Percentiles rank a stretch among this genome's conserved stretches.
These are phyloP conservation scores for Fusarium mundagurra DNA, from an alignment of 2,329 filamentous ascomycete species.

Conservation along the genomic window DNA sequence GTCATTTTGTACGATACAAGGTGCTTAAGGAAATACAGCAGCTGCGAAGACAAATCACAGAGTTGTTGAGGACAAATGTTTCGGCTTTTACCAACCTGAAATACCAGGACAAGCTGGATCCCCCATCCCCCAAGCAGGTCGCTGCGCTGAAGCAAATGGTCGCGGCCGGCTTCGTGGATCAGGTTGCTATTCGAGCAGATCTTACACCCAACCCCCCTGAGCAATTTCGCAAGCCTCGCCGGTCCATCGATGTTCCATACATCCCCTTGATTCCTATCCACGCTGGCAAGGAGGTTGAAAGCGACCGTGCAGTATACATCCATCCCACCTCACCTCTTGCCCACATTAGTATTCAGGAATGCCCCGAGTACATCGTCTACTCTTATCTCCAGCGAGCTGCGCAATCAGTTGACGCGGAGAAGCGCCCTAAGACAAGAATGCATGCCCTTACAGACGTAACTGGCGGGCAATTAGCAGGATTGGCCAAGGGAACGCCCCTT, in stretches of 20 bases:
- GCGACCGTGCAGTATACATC: conserved; percentile 80
- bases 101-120: conserved; percentile 65
- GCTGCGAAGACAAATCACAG: conserved; percentile 83
- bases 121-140: conserved; percentile 73
- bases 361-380: conserved; percentile 90
- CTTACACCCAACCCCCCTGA: conserved; percentile 79
- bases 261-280: conserved; percentile 80
- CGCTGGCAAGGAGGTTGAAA: conserved; percentile 49
- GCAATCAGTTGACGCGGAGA: conserved; percentile 60
- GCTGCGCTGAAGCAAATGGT: conserved; percentile 89
- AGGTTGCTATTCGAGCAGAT: conserved; percentile 92
- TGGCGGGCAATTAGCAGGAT: conserved; percentile 76
- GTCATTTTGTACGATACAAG: conserved; percentile 88
- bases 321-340: conserved; percentile 87
- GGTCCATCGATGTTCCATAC: conserved; percentile 94
- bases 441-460: conserved; percentile 84
- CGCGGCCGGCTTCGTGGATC: conserved; percentile 91
- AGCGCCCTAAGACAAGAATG: conserved; percentile 81
- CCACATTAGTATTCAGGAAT: conserved; percentile 73
- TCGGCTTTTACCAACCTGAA: conserved; percentile 68
- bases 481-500: conserved; percentile 87
- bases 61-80: conserved; percentile 80
- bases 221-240: conserved; percentile 73
- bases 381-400: conserved; percentile 80
- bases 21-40: conserved; percentile 86